Evolutionary conservation across 345 rosid species (phyloP).

Genomic region (Draba incana): DNA sequence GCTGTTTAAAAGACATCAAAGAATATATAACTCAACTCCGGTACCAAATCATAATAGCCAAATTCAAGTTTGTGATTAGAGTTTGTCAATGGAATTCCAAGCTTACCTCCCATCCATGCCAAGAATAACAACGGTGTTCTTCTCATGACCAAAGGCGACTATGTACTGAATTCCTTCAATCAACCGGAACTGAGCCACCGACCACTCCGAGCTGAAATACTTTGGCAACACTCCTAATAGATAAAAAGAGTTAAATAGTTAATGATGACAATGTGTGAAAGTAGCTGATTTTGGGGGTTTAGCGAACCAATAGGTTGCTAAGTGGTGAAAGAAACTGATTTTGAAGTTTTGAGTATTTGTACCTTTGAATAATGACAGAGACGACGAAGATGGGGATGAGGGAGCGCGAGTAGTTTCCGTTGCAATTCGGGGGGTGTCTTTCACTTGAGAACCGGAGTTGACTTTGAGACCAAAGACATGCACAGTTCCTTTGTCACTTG

Average conservation of each 20-base stretch:
- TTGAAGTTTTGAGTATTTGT: background rate
- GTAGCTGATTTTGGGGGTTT: background rate
- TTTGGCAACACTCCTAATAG: constrained; percentile 85
- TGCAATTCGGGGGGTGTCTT: constrained; percentile 49
- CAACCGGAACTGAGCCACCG: constrained; percentile 89
- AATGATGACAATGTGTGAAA: background rate
- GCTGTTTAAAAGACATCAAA: constrained; percentile 52
- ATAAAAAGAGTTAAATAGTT: background rate
- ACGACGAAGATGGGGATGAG: constrained; percentile 50
- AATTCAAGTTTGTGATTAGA: background rate
- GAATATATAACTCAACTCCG: background rate
- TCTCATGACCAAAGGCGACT: constrained; percentile 92
- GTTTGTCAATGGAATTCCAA: background rate
- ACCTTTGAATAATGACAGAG: constrained; percentile 89
- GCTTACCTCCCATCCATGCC: constrained; percentile 97
- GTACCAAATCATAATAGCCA: constrained; percentile 3
- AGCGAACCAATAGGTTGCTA: background rate
- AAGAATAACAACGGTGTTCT: constrained; percentile 83
- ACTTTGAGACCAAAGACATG: constrained; percentile 92
- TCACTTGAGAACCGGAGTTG: constrained; percentile 57
- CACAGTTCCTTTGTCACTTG: constrained; percentile 98
- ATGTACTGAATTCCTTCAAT: constrained; percentile 81
- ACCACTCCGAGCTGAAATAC: constrained; percentile 98
- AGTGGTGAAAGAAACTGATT: constrained; percentile 9
- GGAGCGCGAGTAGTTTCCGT: constrained; percentile 43